Base-by-base conservation (phyloP, 1,284 basidiomycete species). In the Mycosarcoma maydis region DNA sequence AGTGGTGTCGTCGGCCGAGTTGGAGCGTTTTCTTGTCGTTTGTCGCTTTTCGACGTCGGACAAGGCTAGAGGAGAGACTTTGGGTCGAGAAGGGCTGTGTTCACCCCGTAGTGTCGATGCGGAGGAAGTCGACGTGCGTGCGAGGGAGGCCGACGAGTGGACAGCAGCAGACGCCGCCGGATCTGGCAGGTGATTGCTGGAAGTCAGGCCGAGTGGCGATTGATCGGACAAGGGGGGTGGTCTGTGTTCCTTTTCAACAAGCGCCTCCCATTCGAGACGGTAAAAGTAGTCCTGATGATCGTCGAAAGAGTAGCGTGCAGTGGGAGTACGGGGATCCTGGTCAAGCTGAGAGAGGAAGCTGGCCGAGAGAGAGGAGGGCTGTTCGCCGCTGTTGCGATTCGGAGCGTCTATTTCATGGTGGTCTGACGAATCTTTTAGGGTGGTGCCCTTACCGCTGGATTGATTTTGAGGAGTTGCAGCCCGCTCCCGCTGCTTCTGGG, bases 251-350 rank as follows among this genome's bases (percentile, higher is more conserved):
- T 50, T 27, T 24, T 56, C 30, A 20, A 59, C 42, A 14, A 66
- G 56, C 8, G 62, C 62, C 43, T 62, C 66, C 55, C 54, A 62
- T 38, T 69, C 53, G 46, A 62, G 55, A 3, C 59, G 45, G 20
- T 62, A 48, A 11, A 62, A 58, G 48, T 69, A 69, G 51, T 69
- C 59, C 4, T 69, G 59, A 22, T 69, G 66, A 41, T 69, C 66
- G 66, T 69, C 66, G 44, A 69, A 69, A 13, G 59, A 62, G 36
- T 69, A 69, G 6, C 66, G 39, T 4, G 47, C 59, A 0, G 55
- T 58, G 6, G 66, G 59, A 6, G 59, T 64, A 3, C 51, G 41
- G 2, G 66, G 27, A 29, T 57, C 37, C 3, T 40, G 41, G 20
- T 49, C 37, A 6, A 64, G 53, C 24, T 64, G 53, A 9, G 54